These are phyloP conservation scores for Echites panduratus DNA, from an alignment of 257 asterid genomes.

Conservation along the genomic window DNA sequence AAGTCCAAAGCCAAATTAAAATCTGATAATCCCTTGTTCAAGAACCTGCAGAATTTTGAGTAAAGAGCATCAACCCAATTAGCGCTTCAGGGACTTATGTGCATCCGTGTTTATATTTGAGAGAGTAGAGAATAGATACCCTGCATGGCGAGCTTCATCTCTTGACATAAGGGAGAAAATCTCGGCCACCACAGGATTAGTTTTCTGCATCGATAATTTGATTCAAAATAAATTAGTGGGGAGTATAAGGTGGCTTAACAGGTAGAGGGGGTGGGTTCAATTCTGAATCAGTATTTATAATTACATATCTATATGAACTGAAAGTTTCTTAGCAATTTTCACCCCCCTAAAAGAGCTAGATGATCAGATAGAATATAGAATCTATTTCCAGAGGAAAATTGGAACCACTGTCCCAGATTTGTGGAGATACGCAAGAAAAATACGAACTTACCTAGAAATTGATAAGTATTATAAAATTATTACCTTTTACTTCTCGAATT, in stretches of 20 bases:
- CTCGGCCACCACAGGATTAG: conserved; percentile 92
- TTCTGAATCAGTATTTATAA: neutral
- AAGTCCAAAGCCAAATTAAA: conserved; percentile 93
- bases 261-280: neutral
- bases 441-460: too few species aligned
- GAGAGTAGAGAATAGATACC: conserved; percentile 34
- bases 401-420: neutral
- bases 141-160: conserved; percentile 95
- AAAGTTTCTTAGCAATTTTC: neutral
- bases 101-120: too few species aligned
- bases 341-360: neutral
- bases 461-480: too few species aligned
- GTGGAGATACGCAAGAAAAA: neutral
- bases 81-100: neutral
- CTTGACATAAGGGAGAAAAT: conserved; percentile 95
- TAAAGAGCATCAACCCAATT: conserved; percentile 4
- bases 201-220: conserved; percentile 54
- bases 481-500: neutral
- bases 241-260: neutral
- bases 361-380: neutral
- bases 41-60: conserved; percentile 41
- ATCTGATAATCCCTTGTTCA: conserved; percentile 85
- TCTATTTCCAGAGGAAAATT: neutral
- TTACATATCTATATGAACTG: neutral
- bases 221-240: neutral